Evolutionary conservation across 2,329 filamentous ascomycete species (phyloP), one percentile per base, ranked within the genome.

Genomic region (Colletotrichum sp.): DNA sequence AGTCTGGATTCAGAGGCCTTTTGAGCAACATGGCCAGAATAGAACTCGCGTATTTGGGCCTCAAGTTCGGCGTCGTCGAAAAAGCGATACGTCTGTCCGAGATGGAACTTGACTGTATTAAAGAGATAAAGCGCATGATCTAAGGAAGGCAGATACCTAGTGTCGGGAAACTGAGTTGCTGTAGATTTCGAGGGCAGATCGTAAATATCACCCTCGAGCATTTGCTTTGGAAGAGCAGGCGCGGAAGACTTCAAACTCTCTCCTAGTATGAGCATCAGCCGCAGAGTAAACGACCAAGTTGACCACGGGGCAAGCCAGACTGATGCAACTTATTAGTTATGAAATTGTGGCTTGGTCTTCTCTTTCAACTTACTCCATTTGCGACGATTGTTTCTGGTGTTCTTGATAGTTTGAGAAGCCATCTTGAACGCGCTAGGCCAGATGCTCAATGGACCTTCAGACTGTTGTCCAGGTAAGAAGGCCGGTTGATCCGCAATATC

Each of bases 321-420:
- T 57, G 52, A 13, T 6, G 4, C 14, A 12, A 57, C 21, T 26
- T 24, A 0, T 26, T 24, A 26, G n/a, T 21, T 7, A 57, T 13
- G 13, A 57, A 4, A 1, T 7, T 57, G 0, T 57, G 13, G 6
- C 10, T 26, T 26, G 24, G 7, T 0, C n/a, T 5, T 57, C 0
- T 21, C n/a, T 21, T 21, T 14, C 12, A 1, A 26, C 52, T 0
- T 69, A 86, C 85, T 84, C 85, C 85, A 86, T 24, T 80, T 82
- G 7, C 81, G 79, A 43, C 77, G 81, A 21, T 82, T 82, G 12
- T 79, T 79, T 21, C 81, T 76, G 0, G 78, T 78, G 39, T 81
- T 83, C 72, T 79, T 82, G 4, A 83, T 79, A 13, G 79, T 80
- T 32, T 80, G 79, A 26, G 81, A 80, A 2, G 82, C 81, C 39